Percentiles rank a stretch among this genome's conserved stretches.
Evolutionary conservation across 305 asterid species (phyloP).

Genomic region (Fraxinus platypoda): DNA sequence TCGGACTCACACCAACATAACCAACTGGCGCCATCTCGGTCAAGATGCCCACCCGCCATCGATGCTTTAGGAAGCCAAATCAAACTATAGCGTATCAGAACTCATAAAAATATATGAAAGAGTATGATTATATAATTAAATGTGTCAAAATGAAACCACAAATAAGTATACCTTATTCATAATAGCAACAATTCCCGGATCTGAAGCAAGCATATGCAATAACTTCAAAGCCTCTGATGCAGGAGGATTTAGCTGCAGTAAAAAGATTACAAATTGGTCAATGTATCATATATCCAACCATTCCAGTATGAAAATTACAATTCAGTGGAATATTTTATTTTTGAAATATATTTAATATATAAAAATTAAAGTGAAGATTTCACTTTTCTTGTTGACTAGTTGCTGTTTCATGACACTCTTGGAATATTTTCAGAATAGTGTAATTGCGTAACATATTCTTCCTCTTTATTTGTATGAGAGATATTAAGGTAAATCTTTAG

Average conservation of each 20-base stretch:
- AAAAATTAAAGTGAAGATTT: neutral
- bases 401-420: neutral
- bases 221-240: conserved; percentile 70
- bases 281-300: neutral
- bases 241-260: conserved; percentile 78
- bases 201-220: conserved; percentile 97
- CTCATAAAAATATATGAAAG: neutral
- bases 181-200: conserved; percentile 90
- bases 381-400: neutral
- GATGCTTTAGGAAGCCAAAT: conserved; percentile 61
- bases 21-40: conserved; percentile 97
- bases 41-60: conserved; percentile 87
- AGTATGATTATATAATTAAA: conserved; percentile 7
- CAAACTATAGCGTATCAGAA: conserved; percentile 25
- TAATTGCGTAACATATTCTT: neutral
- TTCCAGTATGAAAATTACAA: neutral
- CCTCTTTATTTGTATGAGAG: neutral
- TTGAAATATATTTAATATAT: neutral
- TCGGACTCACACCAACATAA: conserved; percentile 85
- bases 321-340: neutral
- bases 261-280: conserved; percentile 20
- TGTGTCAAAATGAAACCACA: conserved; percentile 16
- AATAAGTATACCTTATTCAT: conserved; percentile 73
- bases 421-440: neutral
- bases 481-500: neutral